Conservation (phyloP, 2,329 filamentous ascomycete species). For the Exophiala lecanii-corni region DNA sequence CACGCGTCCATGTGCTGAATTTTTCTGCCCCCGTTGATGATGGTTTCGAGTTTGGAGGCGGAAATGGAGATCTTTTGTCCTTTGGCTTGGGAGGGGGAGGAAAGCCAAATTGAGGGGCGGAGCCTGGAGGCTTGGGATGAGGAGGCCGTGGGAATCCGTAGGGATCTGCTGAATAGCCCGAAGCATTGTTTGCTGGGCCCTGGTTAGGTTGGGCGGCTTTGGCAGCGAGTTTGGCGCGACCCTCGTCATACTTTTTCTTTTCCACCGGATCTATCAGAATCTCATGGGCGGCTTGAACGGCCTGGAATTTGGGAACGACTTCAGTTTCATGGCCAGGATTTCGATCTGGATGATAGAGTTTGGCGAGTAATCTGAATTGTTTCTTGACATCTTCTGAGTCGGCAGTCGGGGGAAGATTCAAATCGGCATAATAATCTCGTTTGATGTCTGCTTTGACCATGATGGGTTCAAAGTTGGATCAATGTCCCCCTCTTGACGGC, state of each 20-base stretch:
- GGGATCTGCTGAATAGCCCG: slow-evolving; percentile 13
- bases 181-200: slow-evolving; percentile 10
- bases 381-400: slow-evolving; percentile 74
- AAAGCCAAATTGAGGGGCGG: slow-evolving; percentile 15
- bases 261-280: slow-evolving; percentile 59
- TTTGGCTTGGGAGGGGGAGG: slow-evolving; percentile 22
- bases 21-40: slow-evolving; percentile 23
- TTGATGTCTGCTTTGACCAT: slow-evolving; percentile 67
- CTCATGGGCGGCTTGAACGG: slow-evolving; percentile 81
- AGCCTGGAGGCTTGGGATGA: slow-evolving; percentile 9
- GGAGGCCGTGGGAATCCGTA: slow-evolving; percentile 18
- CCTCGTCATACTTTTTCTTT: slow-evolving; percentile 59
- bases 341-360: slow-evolving; percentile 84
- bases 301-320: slow-evolving; percentile 76
- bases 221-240: slow-evolving; percentile 38
- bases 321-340: slow-evolving; percentile 79
- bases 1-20: slow-evolving; percentile 24
- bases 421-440: slow-evolving; percentile 79
- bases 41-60: slow-evolving; percentile 13
- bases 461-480: slow-evolving; percentile 15
- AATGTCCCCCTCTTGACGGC: slow-evolving; percentile 18
- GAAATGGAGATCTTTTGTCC: slow-evolving; percentile 10
- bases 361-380: slow-evolving; percentile 79
- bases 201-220: neutral
- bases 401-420: slow-evolving; percentile 65